Percentiles rank a stretch among this genome's conserved stretches.
These are phyloP conservation scores for Solanum peruvianum DNA, from an alignment of 257 asterid species.

Conservation along the genomic window DNA sequence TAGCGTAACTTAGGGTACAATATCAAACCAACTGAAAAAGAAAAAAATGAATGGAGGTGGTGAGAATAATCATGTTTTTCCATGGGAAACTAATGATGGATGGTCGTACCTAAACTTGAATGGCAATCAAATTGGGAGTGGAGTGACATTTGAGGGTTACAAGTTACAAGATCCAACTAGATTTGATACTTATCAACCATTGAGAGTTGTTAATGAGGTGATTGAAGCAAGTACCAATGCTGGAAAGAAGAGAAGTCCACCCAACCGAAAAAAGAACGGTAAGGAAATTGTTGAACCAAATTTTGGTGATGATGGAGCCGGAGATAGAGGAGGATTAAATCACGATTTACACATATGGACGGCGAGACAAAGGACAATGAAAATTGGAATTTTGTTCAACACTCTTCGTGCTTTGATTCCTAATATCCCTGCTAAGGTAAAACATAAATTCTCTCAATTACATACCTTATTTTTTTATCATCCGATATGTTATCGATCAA, in stretches of 20 bases:
- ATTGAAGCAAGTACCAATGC: neutral
- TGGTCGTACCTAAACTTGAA: conserved; percentile 24
- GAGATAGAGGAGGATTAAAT: conserved; percentile 27
- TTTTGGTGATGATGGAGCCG: neutral
- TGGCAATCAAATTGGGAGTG: neutral
- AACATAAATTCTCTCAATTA: neutral
- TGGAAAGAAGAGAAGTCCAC: conserved; percentile 3
- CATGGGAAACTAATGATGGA: conserved; percentile 28
- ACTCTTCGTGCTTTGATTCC: conserved; percentile 79
- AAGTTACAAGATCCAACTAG: neutral
- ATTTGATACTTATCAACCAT: neutral
- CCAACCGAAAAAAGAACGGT: neutral
- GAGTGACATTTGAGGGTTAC: conserved; percentile 6
- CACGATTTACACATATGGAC: conserved; percentile 76
- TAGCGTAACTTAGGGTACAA: neutral
- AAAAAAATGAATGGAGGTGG: conserved; percentile 24
- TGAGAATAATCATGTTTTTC: conserved; percentile 2
- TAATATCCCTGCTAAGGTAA: conserved; percentile 71
- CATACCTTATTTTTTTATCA: neutral
- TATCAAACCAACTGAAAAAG: neutral
- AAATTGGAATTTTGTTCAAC: conserved; percentile 68
- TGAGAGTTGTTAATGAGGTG: neutral
- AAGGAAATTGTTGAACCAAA: neutral
- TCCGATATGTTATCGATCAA: neutral
- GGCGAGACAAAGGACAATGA: conserved; percentile 80